Conservation (phyloP, 116 monocot genomes). For the Papilionanthe hybrid region DNA sequence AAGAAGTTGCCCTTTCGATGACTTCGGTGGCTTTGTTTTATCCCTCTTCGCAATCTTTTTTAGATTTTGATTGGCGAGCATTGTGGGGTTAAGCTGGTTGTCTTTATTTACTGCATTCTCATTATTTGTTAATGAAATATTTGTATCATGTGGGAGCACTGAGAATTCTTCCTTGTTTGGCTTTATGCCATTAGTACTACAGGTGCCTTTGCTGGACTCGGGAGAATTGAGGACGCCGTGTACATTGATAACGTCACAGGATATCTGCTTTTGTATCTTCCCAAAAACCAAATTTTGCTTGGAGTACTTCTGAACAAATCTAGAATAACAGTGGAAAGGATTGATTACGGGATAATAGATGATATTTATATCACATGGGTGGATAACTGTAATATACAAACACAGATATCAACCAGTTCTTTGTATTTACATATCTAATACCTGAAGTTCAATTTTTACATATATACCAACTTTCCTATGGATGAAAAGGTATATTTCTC, state of each 20-base stretch:
- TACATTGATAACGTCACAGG: slow-evolving; percentile 32
- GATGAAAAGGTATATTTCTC: too few relatives aligned
- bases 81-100: neutral
- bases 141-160: neutral
- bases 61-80: slow-evolving; percentile 13
- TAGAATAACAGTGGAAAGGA: slow-evolving; percentile 9
- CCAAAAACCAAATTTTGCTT: slow-evolving; percentile 61
- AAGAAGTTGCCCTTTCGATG: slow-evolving; percentile 20
- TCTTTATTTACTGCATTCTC: neutral
- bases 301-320: slow-evolving; percentile 59
- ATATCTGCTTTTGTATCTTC: slow-evolving; percentile 62
- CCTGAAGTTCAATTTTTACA: too few relatives aligned
- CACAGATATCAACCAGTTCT: too few relatives aligned
- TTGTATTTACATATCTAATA: too few relatives aligned
- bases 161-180: slow-evolving; percentile 3
- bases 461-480: too few relatives aligned
- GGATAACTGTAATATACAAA: too few relatives aligned
- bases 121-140: neutral
- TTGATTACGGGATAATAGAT: too few relatives aligned
- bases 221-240: neutral
- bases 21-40: slow-evolving; percentile 26
- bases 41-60: slow-evolving; percentile 21
- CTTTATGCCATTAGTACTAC: neutral
- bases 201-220: neutral
- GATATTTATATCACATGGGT: too few relatives aligned